Evolutionary conservation across 2,329 filamentous ascomycete species (phyloP), one percentile per base, ranked within the genome.

Genomic region (Claviceps maximensis): DNA sequence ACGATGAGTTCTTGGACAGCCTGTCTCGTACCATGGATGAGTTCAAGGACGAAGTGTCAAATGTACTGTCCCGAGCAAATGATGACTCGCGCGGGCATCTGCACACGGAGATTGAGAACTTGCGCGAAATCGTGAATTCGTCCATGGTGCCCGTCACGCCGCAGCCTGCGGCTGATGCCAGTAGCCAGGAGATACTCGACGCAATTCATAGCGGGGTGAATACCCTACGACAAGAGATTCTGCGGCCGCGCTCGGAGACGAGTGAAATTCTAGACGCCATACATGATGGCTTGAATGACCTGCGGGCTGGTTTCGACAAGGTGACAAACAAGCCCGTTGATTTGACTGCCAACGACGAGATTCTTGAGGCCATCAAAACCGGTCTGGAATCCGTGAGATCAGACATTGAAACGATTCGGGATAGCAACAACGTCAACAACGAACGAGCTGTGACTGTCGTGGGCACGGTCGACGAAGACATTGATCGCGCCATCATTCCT

Each of bases 221-320:
- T 55, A 79, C 78, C 45, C 76, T 96, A 36, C 80, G 88, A 5
- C 75, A 79, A 17, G 90, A 96, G 59, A 78, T 95, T 49, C 84
- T 84, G 8, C 73, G 78, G 15, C 78, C 78, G 2, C 73, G 79
- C 46, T 73, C 77, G 17, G 88, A 90, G 58, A 91, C 89, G 0
- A 86, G 89, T 50, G 89, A 96, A 62, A 87, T 95, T 12, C 75
- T 97, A 1, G 89, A 95, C 63, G 87, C 90, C 1, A 74, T 97
- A 52, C 90, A 94, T 55, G 89, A 96, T 65, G 90, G 90, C 2
- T 77, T 97, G 7, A 83, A 86, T 56, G 83, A 84, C 48, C 74
- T 97, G 9, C 82, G 87, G 27, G 74, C 76, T 29, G 85, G 89
- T 56, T 84, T 97, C 54, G 89, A 95, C 54, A 77, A 75, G 62